Conservation (phyloP, 345 rosid species). For the Aethionema arabicum region DNA sequence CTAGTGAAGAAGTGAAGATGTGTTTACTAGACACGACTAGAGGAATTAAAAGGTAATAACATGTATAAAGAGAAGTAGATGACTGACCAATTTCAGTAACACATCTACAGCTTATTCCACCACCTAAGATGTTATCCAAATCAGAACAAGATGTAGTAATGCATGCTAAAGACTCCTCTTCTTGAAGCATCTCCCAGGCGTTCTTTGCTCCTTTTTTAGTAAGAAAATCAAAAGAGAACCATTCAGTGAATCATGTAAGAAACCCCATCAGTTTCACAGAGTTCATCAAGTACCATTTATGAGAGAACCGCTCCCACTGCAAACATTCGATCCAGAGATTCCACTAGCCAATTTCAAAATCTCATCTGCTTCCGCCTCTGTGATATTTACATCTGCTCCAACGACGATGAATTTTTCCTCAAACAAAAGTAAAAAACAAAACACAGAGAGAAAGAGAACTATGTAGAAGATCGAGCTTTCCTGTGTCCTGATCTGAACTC, state of each 20-base stretch:
- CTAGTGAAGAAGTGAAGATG: too few species aligned
- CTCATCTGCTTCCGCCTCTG: slow-evolving; percentile 60
- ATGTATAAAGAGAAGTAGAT: neutral
- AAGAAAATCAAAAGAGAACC: slow-evolving; percentile 8
- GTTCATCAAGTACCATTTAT: slow-evolving; percentile 47
- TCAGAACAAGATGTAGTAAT: slow-evolving; percentile 84
- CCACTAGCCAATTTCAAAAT: slow-evolving; percentile 49
- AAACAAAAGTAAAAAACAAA: neutral
- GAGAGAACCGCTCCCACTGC: slow-evolving; percentile 36
- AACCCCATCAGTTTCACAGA: slow-evolving; percentile 4
- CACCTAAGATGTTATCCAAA: slow-evolving; percentile 77
- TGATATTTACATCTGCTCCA: slow-evolving; percentile 48
- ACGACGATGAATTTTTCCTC: neutral
- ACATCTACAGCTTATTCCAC: slow-evolving; percentile 86
- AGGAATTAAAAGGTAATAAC: neutral
- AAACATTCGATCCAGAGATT: slow-evolving; percentile 19
- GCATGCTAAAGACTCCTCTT: slow-evolving; percentile 57
- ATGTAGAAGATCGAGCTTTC: neutral
- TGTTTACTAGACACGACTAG: slow-evolving; percentile 1
- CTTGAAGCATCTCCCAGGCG: slow-evolving; percentile 92
- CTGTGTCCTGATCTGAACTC: neutral
- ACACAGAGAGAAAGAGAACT: neutral
- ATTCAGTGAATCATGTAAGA: slow-evolving; percentile 13
- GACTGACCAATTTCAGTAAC: slow-evolving; percentile 87
- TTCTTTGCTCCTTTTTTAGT: slow-evolving; percentile 61